Evolutionary conservation across 768 basidiomycete genomes (phyloP), one percentile per base, ranked within the genome.

Genomic region (Omphalotus guepiniiformis): DNA sequence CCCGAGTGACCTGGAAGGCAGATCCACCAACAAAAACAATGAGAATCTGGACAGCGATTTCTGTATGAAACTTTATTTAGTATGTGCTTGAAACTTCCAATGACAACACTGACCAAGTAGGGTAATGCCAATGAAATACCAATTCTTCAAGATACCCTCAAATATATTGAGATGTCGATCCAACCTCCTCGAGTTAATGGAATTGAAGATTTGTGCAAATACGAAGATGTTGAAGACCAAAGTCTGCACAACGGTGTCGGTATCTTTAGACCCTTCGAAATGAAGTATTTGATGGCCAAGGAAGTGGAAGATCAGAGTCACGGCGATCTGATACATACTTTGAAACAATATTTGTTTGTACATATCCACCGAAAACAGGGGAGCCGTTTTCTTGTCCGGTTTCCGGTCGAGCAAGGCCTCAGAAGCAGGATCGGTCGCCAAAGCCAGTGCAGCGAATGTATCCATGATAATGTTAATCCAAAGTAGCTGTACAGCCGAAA

Each of bases 381-480:
- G 92, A 1, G 92, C 84, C 1, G 78, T 80, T 69, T 90, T 89
- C 70, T 79, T 82, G 65, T 97, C 93, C 3, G 96, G 96, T 63
- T 89, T 88, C 58, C 95, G 84, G 47, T 96, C 75, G 36, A 99
- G 80, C 27, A 91, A 77, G 4, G 72, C 63, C 39, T 83, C 83
- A 1, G 85, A 81, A 1, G 96, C 94, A 7, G 93, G 94, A 64
- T 98, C 96, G 21, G 96, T 98, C 15, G 96, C 95, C 42, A 99
- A 80, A 11, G 96, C 96, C 42, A 98, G 82, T 21, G 96, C 96
- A 47, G 96, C 96, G 61, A 99, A 97, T 2, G 93, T 95, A 62
- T 96, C 94, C 93, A 95, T 95, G 64, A 95, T 95, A 52, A 98
- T 86, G 73, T 97, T 97, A 67, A 97, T 92, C 94, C 96, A 99